phyloP scores from a whole-genome alignment of 352 stramenopile genomes.

The Lagenidium giganteum region DNA sequence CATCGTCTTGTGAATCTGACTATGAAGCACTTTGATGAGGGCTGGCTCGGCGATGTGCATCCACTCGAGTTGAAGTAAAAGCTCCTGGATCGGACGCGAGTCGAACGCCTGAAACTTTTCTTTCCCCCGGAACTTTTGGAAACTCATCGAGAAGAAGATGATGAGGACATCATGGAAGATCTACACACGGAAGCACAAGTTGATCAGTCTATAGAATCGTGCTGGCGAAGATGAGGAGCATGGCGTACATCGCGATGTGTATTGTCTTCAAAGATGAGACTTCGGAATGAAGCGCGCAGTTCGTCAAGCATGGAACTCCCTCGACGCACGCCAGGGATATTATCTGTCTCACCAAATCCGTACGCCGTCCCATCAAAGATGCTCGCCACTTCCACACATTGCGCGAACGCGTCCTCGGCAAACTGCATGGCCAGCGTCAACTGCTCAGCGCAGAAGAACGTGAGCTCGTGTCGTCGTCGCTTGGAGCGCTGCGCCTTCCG shows the following conservation, averaged over 20 bases:
- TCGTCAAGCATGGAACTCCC: conserved; percentile 43
- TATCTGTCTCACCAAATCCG: neutral
- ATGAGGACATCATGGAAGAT: conserved; percentile 58
- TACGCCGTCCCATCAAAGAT: conserved; percentile 32
- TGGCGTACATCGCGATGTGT: conserved; percentile 15
- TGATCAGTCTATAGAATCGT: conserved; percentile 1
- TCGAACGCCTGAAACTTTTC: conserved; percentile 54
- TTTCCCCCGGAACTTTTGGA: conserved; percentile 50
- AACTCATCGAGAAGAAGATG: conserved; percentile 72
- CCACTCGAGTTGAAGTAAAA: conserved; percentile 57
- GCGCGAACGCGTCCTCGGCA: conserved; percentile 59
- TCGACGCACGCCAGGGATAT: conserved; percentile 6
- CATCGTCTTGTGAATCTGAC: conserved; percentile 49
- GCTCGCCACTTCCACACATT: conserved; percentile 61
- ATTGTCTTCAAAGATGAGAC: conserved; percentile 47
- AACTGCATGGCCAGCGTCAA: conserved; percentile 68
- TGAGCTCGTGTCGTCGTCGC: conserved; percentile 23
- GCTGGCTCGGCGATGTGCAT: conserved; percentile 41
- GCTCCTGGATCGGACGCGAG: conserved; percentile 34
- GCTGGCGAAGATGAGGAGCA: neutral
- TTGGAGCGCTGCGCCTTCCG: conserved; percentile 11
- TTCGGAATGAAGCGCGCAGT: conserved; percentile 38
- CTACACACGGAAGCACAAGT: conserved; percentile 10
- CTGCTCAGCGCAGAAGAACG: conserved; percentile 53
- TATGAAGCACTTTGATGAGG: conserved; percentile 44